Conservation (phyloP, 306 rosid genomes). For the Astragalus membranaceus region DNA sequence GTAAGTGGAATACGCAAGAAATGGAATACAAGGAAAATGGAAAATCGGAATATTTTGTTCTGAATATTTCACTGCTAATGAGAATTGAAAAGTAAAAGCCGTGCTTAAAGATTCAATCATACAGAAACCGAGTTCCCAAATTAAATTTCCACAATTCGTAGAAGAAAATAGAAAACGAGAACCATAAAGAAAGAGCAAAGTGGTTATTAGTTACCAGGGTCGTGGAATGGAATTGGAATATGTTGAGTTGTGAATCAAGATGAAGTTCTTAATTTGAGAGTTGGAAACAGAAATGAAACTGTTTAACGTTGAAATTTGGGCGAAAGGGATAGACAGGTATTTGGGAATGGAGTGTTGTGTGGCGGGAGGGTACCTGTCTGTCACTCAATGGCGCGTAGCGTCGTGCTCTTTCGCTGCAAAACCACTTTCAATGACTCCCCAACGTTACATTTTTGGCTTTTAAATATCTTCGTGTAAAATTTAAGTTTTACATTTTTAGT, state of each 20-base stretch:
- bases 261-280: not conserved
- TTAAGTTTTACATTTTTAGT: too few relatives aligned
- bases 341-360: conserved; percentile 25
- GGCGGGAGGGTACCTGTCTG: conserved; percentile 36
- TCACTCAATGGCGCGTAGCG: conserved; percentile 42
- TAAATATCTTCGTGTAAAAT: not conserved
- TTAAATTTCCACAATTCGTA: not conserved
- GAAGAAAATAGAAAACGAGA: not conserved
- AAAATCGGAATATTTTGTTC: conserved; percentile 3
- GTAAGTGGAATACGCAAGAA: not conserved
- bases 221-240: conserved; percentile 1
- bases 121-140: not conserved
- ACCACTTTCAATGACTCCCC: conserved; percentile 13
- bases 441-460: conserved; percentile 28
- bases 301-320: conserved; percentile 17
- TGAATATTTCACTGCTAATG: not conserved
- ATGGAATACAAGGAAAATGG: not conserved
- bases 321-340: conserved; percentile 14
- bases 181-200: not conserved
- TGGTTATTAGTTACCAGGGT: not conserved
- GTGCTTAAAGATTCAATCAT: conserved; percentile 2
- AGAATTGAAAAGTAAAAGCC: not conserved
- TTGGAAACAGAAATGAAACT: conserved; percentile 9
- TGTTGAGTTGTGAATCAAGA: not conserved
- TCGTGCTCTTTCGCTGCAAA: not conserved